Conservation (phyloP, 2,329 filamentous ascomycete genomes). For the Parafenestella ontariensis region DNA sequence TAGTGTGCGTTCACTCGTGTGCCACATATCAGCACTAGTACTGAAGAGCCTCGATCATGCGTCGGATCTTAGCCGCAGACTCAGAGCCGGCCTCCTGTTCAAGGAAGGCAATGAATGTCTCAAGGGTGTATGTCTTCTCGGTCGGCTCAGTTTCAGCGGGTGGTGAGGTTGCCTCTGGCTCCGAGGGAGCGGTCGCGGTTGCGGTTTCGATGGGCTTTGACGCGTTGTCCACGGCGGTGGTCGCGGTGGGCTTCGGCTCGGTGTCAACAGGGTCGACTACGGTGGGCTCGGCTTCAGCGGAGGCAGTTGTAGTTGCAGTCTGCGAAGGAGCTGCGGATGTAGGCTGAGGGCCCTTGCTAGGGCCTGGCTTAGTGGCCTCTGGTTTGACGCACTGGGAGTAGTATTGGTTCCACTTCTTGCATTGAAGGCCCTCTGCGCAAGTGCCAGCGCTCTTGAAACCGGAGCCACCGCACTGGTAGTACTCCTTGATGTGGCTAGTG, state of each 20-base stretch:
- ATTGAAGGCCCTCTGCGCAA: conserved; percentile 51
- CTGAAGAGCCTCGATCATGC: conserved; percentile 23
- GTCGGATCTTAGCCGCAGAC: conserved; percentile 20
- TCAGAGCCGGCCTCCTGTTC: conserved; percentile 16
- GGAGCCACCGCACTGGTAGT: conserved; percentile 54
- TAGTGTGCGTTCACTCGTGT: background rate
- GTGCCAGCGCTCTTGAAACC: conserved; percentile 48
- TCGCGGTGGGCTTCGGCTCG: conserved; percentile 1
- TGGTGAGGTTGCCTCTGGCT: background rate
- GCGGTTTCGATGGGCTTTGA: background rate
- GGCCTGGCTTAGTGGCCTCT: conserved; percentile 14
- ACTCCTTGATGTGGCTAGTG: conserved; percentile 23
- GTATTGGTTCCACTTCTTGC: conserved; percentile 52
- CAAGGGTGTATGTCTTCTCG: conserved; percentile 27
- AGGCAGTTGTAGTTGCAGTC: conserved; percentile 7
- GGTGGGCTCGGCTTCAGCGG: conserved; percentile 11
- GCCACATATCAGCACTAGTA: background rate
- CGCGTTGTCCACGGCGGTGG: background rate
- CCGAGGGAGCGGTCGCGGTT: background rate
- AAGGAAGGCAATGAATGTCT: conserved; percentile 24
- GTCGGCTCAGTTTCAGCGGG: conserved; percentile 5
- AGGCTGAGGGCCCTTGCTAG: conserved; percentile 13
- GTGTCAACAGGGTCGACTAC: conserved; percentile 1
- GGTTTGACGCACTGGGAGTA: conserved; percentile 54
- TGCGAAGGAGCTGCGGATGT: conserved; percentile 9